phyloP scores from a whole-genome alignment of 1,139 yeast species.

The Suhomyces ambrosiae region DNA sequence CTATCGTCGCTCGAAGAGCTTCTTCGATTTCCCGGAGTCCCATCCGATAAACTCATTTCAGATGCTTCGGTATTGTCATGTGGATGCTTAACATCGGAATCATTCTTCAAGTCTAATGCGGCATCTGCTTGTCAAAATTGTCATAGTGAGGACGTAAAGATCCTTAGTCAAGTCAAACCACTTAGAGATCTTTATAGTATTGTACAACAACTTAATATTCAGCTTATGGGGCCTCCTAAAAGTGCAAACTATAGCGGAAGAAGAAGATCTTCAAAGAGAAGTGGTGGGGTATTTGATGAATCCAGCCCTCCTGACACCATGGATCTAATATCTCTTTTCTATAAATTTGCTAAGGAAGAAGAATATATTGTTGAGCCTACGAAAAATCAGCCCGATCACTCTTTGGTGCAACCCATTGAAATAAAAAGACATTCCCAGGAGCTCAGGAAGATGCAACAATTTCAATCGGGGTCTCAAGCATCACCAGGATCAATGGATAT shows the following conservation, averaged over 20 bases:
- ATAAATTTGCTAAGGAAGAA: constrained; percentile 47
- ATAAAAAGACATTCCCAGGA: constrained; percentile 13
- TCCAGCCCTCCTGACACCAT: constrained; percentile 25
- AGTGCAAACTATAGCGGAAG: constrained; percentile 5
- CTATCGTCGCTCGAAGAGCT: constrained; percentile 33
- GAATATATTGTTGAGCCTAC: constrained; percentile 11
- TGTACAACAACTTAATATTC: constrained; percentile 26
- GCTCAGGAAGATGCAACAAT: not conserved
- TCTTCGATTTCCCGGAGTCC: constrained; percentile 31
- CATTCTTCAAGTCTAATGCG: constrained; percentile 28
- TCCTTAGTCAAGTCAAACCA: constrained; percentile 53
- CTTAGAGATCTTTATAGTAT: constrained; percentile 52
- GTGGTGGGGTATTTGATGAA: constrained; percentile 16
- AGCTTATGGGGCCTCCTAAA: constrained; percentile 12
- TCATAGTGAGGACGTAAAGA: constrained; percentile 26
- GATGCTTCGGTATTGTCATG: constrained; percentile 66
- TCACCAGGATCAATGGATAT: not conserved
- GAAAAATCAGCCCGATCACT: constrained; percentile 5
- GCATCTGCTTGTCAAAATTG: constrained; percentile 54
- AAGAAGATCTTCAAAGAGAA: constrained; percentile 12
- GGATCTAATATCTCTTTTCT: constrained; percentile 43
- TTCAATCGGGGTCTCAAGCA: constrained; percentile 1
- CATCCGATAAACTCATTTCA: constrained; percentile 26
- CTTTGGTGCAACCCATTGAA: constrained; percentile 15
- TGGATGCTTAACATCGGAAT: constrained; percentile 71